These are phyloP conservation scores for Flaveria floridana DNA, from an alignment of 140 eudicot species.

Conservation along the genomic window DNA sequence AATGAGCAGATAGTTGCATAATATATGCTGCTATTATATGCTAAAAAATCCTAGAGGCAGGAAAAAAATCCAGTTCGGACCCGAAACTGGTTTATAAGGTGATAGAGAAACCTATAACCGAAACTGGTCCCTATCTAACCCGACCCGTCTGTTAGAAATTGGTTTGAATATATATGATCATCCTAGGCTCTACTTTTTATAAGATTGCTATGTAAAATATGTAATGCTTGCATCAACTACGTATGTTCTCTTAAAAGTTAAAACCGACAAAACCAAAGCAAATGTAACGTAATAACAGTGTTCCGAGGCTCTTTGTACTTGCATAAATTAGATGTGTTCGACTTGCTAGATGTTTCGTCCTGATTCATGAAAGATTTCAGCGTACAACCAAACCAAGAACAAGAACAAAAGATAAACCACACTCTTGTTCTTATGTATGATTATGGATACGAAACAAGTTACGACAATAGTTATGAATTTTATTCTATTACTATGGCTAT, in stretches of 20 bases:
- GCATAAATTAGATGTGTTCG: neutral
- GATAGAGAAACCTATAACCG: too few relatives aligned
- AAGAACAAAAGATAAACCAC: slow-evolving; percentile 16
- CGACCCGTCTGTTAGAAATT: too few relatives aligned
- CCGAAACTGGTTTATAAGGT: too few relatives aligned
- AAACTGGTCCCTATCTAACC: too few relatives aligned
- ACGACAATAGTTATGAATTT: slow-evolving; percentile 9
- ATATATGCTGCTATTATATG: too few relatives aligned
- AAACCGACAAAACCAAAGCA: neutral
- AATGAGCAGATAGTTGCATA: too few relatives aligned
- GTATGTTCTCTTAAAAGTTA: too few relatives aligned
- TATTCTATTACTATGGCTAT: slow-evolving; percentile 12
- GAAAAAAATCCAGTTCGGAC: too few relatives aligned
- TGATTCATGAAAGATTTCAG: slow-evolving; percentile 27
- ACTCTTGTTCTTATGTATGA: slow-evolving; percentile 5
- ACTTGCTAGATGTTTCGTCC: slow-evolving; percentile 16
- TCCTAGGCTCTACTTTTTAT: neutral
- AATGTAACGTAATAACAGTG: neutral
- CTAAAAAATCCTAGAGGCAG: too few relatives aligned
- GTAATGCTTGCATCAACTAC: neutral
- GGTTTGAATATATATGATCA: too few relatives aligned
- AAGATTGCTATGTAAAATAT: neutral
- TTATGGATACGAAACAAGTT: slow-evolving; percentile 2
- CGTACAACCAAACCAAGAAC: slow-evolving; percentile 29
- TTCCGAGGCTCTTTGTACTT: neutral